Evolutionary conservation across 2,329 filamentous ascomycete genomes (phyloP).

Genomic region (Talaromyces sp.): DNA sequence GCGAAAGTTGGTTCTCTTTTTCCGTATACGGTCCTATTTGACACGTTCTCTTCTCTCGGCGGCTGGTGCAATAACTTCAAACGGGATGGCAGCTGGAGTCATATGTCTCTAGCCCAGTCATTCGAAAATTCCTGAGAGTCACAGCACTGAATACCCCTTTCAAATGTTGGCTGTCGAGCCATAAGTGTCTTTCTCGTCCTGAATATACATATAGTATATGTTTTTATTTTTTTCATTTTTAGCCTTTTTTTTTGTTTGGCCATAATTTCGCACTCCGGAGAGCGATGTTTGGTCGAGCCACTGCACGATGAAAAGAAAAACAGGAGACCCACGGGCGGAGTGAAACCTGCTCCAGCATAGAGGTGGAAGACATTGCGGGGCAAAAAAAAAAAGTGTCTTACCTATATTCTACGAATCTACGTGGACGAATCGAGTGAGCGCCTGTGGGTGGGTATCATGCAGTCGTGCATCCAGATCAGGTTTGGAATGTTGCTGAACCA

Average conservation of each 20-base stretch:
- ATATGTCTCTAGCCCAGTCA: not conserved
- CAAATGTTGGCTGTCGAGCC: no score
- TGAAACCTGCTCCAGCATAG: not conserved
- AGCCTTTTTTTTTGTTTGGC: no score
- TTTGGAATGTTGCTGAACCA: not conserved
- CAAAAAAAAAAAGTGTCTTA: not conserved
- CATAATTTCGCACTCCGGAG: no score
- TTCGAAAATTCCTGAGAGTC: not conserved
- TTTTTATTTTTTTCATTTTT: no score
- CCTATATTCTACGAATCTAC: no score
- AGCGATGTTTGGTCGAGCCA: no score
- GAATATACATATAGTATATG: no score
- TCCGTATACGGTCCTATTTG: not conserved
- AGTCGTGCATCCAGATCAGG: not conserved
- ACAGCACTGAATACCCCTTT: no score
- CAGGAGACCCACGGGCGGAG: not conserved
- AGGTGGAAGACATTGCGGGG: not conserved
- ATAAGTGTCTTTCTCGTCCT: no score
- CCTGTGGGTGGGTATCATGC: not conserved
- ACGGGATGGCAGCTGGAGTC: no score
- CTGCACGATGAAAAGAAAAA: not conserved
- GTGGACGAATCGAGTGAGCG: not conserved
- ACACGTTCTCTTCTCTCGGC: no score
- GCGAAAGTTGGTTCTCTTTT: not conserved
- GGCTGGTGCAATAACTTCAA: no score